Evolutionary conservation across 2,329 filamentous ascomycete genomes (phyloP).

Genomic region (Fusarium pilosicola): DNA sequence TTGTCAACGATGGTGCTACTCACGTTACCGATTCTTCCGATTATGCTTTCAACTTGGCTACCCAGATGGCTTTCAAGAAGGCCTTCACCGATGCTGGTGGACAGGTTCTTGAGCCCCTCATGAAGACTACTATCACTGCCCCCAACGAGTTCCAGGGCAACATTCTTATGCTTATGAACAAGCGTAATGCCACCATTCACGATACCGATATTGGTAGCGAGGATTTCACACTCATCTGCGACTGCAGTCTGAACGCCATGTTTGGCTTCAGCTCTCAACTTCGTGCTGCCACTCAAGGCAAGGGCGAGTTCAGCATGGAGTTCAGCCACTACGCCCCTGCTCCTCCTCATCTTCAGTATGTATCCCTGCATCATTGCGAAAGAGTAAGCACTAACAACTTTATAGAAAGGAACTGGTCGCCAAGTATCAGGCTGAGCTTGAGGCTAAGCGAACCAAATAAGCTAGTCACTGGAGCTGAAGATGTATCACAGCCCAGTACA

Average conservation of each 20-base stretch:
- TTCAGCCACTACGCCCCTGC: slow-evolving; percentile 95
- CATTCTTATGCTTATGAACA: slow-evolving; percentile 94
- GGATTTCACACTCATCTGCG: slow-evolving; percentile 91
- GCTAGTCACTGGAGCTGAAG: neutral
- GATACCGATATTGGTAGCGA: slow-evolving; percentile 95
- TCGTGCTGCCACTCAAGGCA: slow-evolving; percentile 93
- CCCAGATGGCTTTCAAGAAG: slow-evolving; percentile 96
- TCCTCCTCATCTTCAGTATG: slow-evolving; percentile 87
- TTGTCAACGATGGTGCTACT: slow-evolving; percentile 94
- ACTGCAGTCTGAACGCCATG: slow-evolving; percentile 96
- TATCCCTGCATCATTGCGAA: slow-evolving; percentile 39
- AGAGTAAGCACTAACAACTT: slow-evolving; percentile 8
- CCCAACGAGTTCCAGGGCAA: slow-evolving; percentile 98
- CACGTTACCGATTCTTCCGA: slow-evolving; percentile 98
- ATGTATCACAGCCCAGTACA: neutral
- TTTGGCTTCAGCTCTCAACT: slow-evolving; percentile 95
- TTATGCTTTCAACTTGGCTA: slow-evolving; percentile 93
- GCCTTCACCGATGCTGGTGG: slow-evolving; percentile 85
- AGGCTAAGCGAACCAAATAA: slow-evolving; percentile 66
- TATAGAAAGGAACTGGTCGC: slow-evolving; percentile 67
- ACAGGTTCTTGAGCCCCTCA: slow-evolving; percentile 90
- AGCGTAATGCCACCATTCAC: slow-evolving; percentile 92
- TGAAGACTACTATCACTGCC: slow-evolving; percentile 97
- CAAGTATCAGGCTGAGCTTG: slow-evolving; percentile 68
- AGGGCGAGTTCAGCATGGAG: slow-evolving; percentile 99